These are phyloP conservation scores for Saturnispora dispora DNA, from an alignment of 805 yeast species.

Conservation along the genomic window DNA sequence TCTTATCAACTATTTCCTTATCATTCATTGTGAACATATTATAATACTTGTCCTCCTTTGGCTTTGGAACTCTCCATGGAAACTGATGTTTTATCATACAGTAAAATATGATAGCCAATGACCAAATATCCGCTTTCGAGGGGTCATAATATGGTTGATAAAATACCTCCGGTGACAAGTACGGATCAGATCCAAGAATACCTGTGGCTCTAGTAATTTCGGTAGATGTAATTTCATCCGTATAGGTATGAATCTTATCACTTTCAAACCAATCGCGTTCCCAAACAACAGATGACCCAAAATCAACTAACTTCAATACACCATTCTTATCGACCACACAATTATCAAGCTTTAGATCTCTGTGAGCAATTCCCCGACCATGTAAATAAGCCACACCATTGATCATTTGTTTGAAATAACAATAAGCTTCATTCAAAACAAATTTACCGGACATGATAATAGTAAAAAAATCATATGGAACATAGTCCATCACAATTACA, in stretches of 20 bases:
- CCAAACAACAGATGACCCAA: conserved; percentile 86
- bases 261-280: conserved; percentile 21
- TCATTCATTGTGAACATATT: conserved; percentile 43
- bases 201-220: conserved; percentile 61
- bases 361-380: conserved; percentile 76
- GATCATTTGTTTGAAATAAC: conserved; percentile 77
- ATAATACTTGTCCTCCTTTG: conserved; percentile 58
- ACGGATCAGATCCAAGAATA: conserved; percentile 93
- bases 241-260: neutral
- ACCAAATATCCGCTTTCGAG: conserved; percentile 86
- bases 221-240: neutral
- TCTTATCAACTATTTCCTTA: conserved; percentile 20
- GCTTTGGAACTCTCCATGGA: conserved; percentile 94
- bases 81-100: conserved; percentile 82
- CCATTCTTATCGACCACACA: conserved; percentile 77
- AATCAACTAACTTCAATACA: conserved; percentile 78
- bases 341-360: conserved; percentile 88
- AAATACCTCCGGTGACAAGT: conserved; percentile 87
- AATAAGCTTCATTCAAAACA: conserved; percentile 58
- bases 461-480: conserved; percentile 86
- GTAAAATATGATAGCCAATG: conserved; percentile 83
- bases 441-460: conserved; percentile 84
- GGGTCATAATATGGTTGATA: conserved; percentile 58
- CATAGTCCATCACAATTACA: conserved; percentile 85
- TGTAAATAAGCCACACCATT: conserved; percentile 73